phyloP scores from a whole-genome alignment of 805 yeast genomes.

The Lachancea meyersii region DNA sequence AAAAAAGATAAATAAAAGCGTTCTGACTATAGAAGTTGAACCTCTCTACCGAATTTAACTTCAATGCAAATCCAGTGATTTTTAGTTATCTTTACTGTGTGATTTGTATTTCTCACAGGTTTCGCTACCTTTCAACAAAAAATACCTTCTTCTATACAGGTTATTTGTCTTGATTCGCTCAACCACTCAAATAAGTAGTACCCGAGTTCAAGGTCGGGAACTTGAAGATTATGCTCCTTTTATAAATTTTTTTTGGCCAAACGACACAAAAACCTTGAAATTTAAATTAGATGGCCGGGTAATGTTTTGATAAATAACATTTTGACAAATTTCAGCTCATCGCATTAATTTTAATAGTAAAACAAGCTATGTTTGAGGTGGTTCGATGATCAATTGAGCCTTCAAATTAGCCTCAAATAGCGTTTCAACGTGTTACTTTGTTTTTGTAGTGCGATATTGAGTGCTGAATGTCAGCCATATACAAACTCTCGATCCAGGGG shows the following conservation, averaged over 20 bases:
- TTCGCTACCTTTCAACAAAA: neutral
- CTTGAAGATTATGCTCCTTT: neutral
- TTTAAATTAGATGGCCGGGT: neutral
- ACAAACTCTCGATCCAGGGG: conserved; percentile 72
- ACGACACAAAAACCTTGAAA: neutral
- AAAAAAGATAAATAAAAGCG: neutral
- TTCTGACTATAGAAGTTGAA: neutral
- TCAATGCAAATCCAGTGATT: neutral
- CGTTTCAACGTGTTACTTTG: neutral
- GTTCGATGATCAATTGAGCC: neutral
- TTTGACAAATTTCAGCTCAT: no score
- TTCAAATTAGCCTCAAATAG: neutral
- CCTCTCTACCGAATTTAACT: neutral
- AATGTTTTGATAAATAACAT: no score
- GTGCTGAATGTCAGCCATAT: conserved; percentile 38
- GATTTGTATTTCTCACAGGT: neutral
- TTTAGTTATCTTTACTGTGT: neutral
- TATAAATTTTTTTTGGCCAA: neutral
- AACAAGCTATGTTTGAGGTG: neutral
- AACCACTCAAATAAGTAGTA: neutral
- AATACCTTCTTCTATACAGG: neutral
- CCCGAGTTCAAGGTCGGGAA: neutral
- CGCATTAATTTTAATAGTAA: neutral
- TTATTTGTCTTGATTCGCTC: neutral
- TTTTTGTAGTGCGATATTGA: neutral